These are phyloP conservation scores for Austroboletus niveus DNA, from an alignment of 1,284 basidiomycete genomes.

Conservation along the genomic window DNA sequence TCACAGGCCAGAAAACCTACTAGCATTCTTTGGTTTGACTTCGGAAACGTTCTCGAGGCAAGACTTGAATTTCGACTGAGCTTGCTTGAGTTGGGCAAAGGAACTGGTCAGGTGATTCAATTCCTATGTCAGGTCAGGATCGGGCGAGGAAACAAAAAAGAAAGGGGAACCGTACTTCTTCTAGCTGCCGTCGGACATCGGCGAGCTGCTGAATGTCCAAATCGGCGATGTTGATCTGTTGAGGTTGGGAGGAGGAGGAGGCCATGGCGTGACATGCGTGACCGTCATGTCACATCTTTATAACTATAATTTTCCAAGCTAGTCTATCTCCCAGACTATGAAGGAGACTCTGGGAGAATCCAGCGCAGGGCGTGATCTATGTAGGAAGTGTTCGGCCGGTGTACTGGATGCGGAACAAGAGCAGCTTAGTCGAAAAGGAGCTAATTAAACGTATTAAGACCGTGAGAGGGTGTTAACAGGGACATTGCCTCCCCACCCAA, in stretches of 20 bases:
- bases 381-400: conserved; percentile 1
- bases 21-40: conserved; percentile 71
- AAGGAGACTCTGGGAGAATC: conserved; percentile 1
- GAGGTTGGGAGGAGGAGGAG: conserved; percentile 42
- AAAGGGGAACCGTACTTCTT: conserved; percentile 58
- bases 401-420: not conserved
- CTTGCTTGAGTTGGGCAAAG: conserved; percentile 89
- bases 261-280: conserved; percentile 2
- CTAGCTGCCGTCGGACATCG: conserved; percentile 85
- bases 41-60: conserved; percentile 85
- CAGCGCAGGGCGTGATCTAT: conserved; percentile 1
- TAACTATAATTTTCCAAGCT: too few species aligned
- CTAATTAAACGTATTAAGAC: conserved; percentile 24
- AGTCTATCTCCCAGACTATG: too few species aligned
- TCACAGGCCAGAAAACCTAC: conserved; percentile 41
- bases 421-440: conserved; percentile 12
- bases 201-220: conserved; percentile 80
- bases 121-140: conserved; percentile 56
- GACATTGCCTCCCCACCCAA: conserved; percentile 22
- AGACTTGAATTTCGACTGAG: conserved; percentile 88
- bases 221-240: conserved; percentile 77
- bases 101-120: conserved; percentile 89
- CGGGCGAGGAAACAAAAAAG: not conserved
- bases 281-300: conserved; percentile 6
- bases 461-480: conserved; percentile 19